These are phyloP conservation scores for Xylariaceae sp. DNA, from an alignment of 2,329 filamentous ascomycete genomes.

Conservation along the genomic window DNA sequence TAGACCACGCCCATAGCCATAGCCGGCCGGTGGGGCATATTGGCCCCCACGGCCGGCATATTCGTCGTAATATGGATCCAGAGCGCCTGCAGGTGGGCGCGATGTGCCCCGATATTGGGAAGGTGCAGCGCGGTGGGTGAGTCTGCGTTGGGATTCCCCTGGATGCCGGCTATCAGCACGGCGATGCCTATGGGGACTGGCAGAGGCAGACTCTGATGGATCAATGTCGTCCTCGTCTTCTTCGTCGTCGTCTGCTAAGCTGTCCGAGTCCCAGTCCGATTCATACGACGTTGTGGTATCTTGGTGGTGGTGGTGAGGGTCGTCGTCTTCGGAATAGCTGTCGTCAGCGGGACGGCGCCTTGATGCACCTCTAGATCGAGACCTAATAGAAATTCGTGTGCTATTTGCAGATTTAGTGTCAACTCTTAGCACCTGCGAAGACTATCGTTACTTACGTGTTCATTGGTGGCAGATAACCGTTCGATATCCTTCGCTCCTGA, in stretches of 20 bases:
- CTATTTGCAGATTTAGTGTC: conserved; percentile 14
- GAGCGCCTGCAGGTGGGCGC: conserved; percentile 47
- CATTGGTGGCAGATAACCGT: conserved; percentile 38
- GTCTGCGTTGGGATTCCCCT: conserved; percentile 34
- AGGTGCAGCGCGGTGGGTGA: conserved; percentile 24
- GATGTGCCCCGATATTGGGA: conserved; percentile 25
- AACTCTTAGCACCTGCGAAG: conserved; percentile 11
- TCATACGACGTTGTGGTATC: conserved; percentile 4
- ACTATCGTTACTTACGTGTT: conserved; percentile 37
- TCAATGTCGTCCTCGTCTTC: conserved; percentile 47
- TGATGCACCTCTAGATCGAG: background rate
- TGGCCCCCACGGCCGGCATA: conserved; percentile 37
- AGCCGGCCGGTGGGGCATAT: conserved; percentile 24
- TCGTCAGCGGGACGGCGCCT: no score
- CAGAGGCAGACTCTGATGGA: conserved; percentile 57
- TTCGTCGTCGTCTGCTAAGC: conserved; percentile 22
- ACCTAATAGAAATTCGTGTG: conserved; percentile 9
- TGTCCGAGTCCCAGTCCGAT: conserved; percentile 19
- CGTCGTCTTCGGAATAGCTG: conserved; percentile 3
- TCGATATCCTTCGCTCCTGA: conserved; percentile 43
- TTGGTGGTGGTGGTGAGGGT: conserved; percentile 10
- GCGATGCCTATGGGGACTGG: conserved; percentile 30
- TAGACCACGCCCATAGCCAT: conserved; percentile 33
- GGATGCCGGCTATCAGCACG: conserved; percentile 31
- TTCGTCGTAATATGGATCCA: conserved; percentile 63